Evolutionary conservation across 345 rosid species (phyloP).

Genomic region (Cardiospermum halicacabum): DNA sequence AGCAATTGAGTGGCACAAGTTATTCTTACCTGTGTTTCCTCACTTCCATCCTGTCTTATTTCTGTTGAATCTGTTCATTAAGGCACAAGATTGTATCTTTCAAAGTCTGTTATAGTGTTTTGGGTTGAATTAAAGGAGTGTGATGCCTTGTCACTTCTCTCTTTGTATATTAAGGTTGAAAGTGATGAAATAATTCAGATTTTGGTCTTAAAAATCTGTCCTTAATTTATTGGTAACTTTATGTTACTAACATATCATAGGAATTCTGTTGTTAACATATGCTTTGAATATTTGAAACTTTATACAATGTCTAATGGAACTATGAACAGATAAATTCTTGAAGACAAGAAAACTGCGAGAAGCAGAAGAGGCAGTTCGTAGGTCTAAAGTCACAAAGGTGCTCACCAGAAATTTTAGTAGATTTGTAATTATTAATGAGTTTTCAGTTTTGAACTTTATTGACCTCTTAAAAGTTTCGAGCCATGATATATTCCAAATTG

Average conservation of each 20-base stretch:
- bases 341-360: conserved; percentile 83
- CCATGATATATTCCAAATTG: not conserved
- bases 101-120: not conserved
- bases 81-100: not conserved
- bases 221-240: no score
- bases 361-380: conserved; percentile 82
- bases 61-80: not conserved
- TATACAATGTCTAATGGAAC: not conserved
- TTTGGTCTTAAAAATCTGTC: no score
- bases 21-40: not conserved
- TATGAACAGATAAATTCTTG: conserved; percentile 52
- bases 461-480: not conserved
- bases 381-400: conserved; percentile 73
- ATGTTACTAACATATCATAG: not conserved
- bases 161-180: no score
- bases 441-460: not conserved
- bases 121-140: not conserved
- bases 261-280: not conserved
- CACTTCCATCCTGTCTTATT: not conserved
- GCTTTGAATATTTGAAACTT: not conserved
- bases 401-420: not conserved
- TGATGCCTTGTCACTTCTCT: not conserved
- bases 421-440: conserved; percentile 6
- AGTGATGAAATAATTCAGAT: no score
- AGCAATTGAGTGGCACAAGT: not conserved